Evolutionary conservation across 1,284 basidiomycete genomes (phyloP).

Genomic region (Coniferiporia sulphurascens): DNA sequence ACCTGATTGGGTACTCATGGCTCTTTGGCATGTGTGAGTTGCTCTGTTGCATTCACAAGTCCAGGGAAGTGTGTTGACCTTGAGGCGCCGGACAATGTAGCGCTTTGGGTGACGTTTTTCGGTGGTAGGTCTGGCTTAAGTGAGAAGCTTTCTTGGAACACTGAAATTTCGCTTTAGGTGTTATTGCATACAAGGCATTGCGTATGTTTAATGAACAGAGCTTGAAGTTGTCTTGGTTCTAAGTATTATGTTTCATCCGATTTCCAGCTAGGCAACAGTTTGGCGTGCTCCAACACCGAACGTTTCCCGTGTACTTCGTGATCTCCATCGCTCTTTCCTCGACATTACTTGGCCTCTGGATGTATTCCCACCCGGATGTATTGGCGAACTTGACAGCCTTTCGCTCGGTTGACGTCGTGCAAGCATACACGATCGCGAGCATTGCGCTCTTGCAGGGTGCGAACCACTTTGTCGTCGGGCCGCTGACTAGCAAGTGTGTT

Average conservation of each 20-base stretch:
- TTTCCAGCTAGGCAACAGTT: conserved; percentile 63
- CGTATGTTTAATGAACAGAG: conserved; percentile 35
- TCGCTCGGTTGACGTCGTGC: conserved; percentile 57
- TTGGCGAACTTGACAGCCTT: conserved; percentile 45
- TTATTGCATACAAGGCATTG: conserved; percentile 54
- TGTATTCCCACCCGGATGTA: conserved; percentile 59
- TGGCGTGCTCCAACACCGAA: conserved; percentile 67
- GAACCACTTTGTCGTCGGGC: conserved; percentile 60
- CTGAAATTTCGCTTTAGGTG: conserved; percentile 33
- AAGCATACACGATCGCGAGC: conserved; percentile 57
- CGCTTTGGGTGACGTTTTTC: conserved; percentile 64
- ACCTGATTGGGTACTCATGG: conserved; percentile 54
- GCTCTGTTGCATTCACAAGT: neutral
- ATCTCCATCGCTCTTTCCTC: conserved; percentile 53
- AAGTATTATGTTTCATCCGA: neutral
- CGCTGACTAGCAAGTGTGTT: conserved; percentile 61
- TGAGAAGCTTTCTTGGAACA: conserved; percentile 4
- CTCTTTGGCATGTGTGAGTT: conserved; percentile 65
- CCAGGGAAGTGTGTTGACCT: neutral
- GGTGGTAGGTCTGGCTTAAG: conserved; percentile 39
- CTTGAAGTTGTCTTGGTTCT: neutral
- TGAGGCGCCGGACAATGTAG: conserved; percentile 28
- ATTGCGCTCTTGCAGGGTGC: conserved; percentile 46
- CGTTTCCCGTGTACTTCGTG: conserved; percentile 74
- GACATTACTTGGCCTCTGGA: conserved; percentile 57